phyloP scores from a whole-genome alignment of 495 filamentous ascomycete genomes.

The Letharia lupina region DNA sequence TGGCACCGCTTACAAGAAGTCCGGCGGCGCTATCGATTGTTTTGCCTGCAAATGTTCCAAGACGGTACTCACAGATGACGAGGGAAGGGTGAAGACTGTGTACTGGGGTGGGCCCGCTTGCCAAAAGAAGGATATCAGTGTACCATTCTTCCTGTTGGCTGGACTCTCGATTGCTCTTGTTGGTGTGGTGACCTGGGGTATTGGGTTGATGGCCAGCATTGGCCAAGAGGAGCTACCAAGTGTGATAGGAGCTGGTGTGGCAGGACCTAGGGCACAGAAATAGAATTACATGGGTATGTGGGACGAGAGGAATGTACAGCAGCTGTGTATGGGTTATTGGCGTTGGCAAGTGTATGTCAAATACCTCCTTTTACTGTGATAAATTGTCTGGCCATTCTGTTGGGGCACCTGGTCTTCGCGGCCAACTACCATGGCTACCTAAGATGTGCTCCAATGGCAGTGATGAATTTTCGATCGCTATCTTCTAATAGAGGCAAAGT shows the following conservation, averaged over 20 bases:
- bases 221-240: slow-evolving; percentile 73
- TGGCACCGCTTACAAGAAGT: slow-evolving; percentile 60
- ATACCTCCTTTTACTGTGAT: not conserved
- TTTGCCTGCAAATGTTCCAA: slow-evolving; percentile 66
- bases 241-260: slow-evolving; percentile 81
- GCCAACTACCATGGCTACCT: not conserved
- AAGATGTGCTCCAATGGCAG: not conserved
- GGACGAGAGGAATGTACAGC: slow-evolving; percentile 7
- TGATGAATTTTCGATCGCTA: not conserved
- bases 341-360: slow-evolving; percentile 10
- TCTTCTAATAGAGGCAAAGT: not conserved
- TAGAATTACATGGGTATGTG: not conserved
- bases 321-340: slow-evolving; percentile 8
- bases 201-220: slow-evolving; percentile 69
- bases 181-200: slow-evolving; percentile 50
- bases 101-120: slow-evolving; percentile 80
- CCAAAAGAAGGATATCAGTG: slow-evolving; percentile 84
- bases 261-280: slow-evolving; percentile 42
- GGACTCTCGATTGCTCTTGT: slow-evolving; percentile 59
- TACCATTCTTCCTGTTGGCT: slow-evolving; percentile 75
- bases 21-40: slow-evolving; percentile 44
- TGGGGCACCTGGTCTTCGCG: not conserved
- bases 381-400: not conserved
- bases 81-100: slow-evolving; percentile 41
- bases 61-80: slow-evolving; percentile 37